Evolutionary conservation across 495 filamentous ascomycete genomes (phyloP).

Genomic region (Tuber brumale): DNA sequence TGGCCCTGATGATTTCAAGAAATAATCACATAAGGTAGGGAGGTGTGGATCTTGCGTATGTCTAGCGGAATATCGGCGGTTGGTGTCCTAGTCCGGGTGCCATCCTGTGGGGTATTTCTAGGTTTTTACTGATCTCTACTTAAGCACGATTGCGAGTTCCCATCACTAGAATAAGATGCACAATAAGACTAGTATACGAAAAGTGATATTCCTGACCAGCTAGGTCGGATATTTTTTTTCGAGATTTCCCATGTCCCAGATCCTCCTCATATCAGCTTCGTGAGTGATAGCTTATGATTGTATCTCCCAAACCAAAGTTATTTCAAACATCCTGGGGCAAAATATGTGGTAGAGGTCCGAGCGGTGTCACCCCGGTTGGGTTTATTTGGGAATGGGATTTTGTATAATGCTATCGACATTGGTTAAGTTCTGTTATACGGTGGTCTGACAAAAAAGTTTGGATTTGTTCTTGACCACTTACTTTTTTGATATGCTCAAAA

Average conservation of each 20-base stretch:
- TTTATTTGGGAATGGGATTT: constrained; percentile 55
- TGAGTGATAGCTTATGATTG: not conserved
- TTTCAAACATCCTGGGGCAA: constrained; percentile 40
- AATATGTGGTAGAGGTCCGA: constrained; percentile 61
- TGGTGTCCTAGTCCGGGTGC: not conserved
- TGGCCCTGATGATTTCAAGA: not conserved
- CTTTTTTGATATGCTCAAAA: constrained; percentile 58
- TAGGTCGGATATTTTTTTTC: not conserved
- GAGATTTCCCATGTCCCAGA: not conserved
- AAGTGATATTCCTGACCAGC: not conserved
- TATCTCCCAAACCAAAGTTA: not conserved
- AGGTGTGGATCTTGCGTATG: not conserved
- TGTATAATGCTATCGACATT: constrained; percentile 47
- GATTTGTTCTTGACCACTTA: constrained; percentile 41
- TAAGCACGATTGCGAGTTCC: not conserved
- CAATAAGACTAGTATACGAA: not conserved
- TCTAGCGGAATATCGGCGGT: not conserved
- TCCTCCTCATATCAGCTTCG: not conserved
- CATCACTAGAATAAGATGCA: not conserved
- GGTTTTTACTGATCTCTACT: not conserved
- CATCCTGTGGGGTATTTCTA: not conserved
- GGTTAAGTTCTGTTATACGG: not conserved
- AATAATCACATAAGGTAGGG: not conserved
- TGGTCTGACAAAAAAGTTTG: not conserved
- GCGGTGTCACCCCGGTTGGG: constrained; percentile 56